phyloP scores from a whole-genome alignment of 495 filamentous ascomycete species.

The Penicillium malachiteum region DNA sequence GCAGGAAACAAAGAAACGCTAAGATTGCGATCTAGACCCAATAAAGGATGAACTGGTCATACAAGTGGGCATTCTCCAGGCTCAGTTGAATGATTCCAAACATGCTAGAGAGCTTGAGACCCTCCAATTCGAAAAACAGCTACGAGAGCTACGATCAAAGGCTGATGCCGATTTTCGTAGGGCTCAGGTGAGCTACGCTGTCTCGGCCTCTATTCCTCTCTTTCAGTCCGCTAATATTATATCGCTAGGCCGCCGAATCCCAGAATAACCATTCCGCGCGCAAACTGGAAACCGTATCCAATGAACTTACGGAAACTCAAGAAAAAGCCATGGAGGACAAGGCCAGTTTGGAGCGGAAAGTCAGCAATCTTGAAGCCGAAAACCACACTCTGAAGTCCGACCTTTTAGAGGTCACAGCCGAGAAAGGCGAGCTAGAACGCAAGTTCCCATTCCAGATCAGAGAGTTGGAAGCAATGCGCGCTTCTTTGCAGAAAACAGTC shows the following conservation, averaged over 20 bases:
- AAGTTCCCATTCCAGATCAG: conserved; percentile 65
- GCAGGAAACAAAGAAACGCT: conserved; percentile 4
- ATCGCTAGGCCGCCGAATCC: conserved; percentile 57
- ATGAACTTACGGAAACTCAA: conserved; percentile 69
- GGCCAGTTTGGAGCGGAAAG: conserved; percentile 65
- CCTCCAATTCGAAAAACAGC: conserved; percentile 77
- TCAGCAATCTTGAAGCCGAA: conserved; percentile 70
- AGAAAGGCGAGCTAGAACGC: conserved; percentile 67
- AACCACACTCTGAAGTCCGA: conserved; percentile 72
- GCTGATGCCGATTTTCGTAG: conserved; percentile 81
- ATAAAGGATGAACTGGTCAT: conserved; percentile 67
- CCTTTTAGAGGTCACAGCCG: conserved; percentile 69
- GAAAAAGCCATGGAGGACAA: conserved; percentile 67
- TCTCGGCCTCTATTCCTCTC: not conserved
- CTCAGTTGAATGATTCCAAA: conserved; percentile 71
- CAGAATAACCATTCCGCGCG: conserved; percentile 64
- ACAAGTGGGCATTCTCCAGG: conserved; percentile 65
- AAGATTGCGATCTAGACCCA: conserved; percentile 27
- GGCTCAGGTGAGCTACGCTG: conserved; percentile 57
- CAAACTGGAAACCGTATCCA: conserved; percentile 68
- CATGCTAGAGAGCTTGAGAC: conserved; percentile 80
- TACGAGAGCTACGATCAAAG: conserved; percentile 70
- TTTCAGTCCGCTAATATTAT: not conserved
- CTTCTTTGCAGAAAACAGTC: conserved; percentile 63
- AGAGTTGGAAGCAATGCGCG: conserved; percentile 70